Evolutionary conservation across 2,329 filamentous ascomycete genomes (phyloP), one percentile per base, ranked within the genome.

Genomic region (Elsinoe necatrix): DNA sequence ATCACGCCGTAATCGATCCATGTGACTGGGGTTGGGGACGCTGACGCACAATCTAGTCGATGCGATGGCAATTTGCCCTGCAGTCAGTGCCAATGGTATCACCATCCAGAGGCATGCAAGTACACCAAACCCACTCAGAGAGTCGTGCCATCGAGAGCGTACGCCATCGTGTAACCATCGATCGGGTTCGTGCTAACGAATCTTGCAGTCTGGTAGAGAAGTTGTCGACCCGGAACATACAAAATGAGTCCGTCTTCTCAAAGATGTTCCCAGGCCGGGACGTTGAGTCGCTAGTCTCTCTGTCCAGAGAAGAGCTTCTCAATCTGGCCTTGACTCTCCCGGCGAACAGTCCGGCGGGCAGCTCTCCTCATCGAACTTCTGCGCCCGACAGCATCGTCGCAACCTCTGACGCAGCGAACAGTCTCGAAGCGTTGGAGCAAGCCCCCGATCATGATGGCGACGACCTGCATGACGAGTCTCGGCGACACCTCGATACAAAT

Each of bases 11-110:
- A n/a, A 11, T 52, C 48, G 48, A 52, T 35, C 29, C 12, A 25
- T 14, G 31, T 2, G 18, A 7, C 6, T n/a, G 3, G 4, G 4
- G 21, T 20, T 25, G 16, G 41, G 41, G 41, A 43, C 14, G 39
- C 52, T 55, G 35, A 55, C 23, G 29, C 20, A 55, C 14, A 18
- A 14, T 23, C 18, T 23, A 55, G 52, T 56, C 84, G 88, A 61
- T 93, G 88, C 67, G 87, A 91, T 72, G 88, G 88, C 56, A 81
- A 85, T 62, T 85, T 89, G 66, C 88, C 88, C 9, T 93, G 88
- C 67, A 86, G 87, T 35, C 87, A 90, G 67, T 93, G 88, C 68
- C 80, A 87, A 58, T 90, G 87, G 69, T 91, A 89, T 67, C 83
- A 88, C 57, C 86, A 87, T 60, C 85, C 86, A 3, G 87, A 90